These are phyloP conservation scores for Boletellus sp. DNA, from an alignment of 768 basidiomycete species.

Conservation along the genomic window DNA sequence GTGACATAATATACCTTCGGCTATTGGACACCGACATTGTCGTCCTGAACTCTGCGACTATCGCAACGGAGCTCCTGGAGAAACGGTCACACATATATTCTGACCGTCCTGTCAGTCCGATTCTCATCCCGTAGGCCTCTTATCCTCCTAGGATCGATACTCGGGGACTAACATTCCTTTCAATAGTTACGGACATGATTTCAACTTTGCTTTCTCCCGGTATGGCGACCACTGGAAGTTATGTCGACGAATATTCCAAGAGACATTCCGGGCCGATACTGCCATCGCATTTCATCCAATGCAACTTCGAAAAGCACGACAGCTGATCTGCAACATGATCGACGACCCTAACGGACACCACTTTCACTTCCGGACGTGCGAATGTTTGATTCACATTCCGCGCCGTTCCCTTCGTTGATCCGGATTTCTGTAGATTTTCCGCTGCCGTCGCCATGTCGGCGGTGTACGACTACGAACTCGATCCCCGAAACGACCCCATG, in stretches of 20 bases:
- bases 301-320: background rate
- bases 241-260: conserved; percentile 2
- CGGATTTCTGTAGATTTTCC: conserved; percentile 19
- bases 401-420: no score
- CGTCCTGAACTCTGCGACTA: background rate
- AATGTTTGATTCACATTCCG: no score
- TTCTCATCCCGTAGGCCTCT: background rate
- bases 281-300: background rate
- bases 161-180: background rate
- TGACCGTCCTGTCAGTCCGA: background rate
- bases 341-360: background rate
- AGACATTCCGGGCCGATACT: background rate
- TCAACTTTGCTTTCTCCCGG: background rate
- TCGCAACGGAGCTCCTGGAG: background rate
- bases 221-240: background rate
- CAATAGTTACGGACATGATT: background rate
- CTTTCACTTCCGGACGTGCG: conserved; percentile 4
- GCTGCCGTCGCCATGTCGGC: conserved; percentile 25
- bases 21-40: background rate
- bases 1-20: conserved; percentile 1
- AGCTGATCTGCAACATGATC: background rate
- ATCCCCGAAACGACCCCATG: conserved; percentile 5
- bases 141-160: background rate
- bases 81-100: conserved; percentile 1
- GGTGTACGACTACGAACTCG: conserved; percentile 15